These are phyloP conservation scores for Hippophae gyantsensis DNA, from an alignment of 306 rosid species.

Conservation along the genomic window DNA sequence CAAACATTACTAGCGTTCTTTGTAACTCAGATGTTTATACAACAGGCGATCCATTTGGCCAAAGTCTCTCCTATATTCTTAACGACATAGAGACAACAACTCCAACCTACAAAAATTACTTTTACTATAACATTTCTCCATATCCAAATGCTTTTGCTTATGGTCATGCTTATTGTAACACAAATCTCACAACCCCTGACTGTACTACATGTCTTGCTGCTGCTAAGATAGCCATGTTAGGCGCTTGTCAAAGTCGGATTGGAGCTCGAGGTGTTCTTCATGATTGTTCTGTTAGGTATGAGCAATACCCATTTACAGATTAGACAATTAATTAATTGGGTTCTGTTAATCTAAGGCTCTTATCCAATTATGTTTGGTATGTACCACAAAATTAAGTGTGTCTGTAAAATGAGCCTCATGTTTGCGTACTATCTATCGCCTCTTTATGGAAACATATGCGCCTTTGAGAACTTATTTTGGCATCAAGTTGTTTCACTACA, in stretches of 20 bases:
- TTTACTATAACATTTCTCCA: conserved; percentile 49
- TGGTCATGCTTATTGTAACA: conserved; percentile 62
- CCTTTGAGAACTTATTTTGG: neutral
- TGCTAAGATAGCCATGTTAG: conserved; percentile 37
- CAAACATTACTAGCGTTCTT: conserved; percentile 28
- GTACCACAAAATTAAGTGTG: neutral
- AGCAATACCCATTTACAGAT: conserved; percentile 68
- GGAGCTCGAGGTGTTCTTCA: conserved; percentile 53
- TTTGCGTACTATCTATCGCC: neutral
- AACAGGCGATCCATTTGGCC: conserved; percentile 46
- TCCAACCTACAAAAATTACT: conserved; percentile 19
- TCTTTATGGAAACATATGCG: neutral
- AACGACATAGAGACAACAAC: conserved; percentile 30
- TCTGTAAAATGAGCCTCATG: neutral
- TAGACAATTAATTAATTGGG: neutral
- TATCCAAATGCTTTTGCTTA: conserved; percentile 66
- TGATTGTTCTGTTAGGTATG: conserved; percentile 62
- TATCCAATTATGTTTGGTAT: conserved; percentile 1
- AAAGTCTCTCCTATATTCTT: conserved; percentile 40
- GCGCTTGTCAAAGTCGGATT: conserved; percentile 35
- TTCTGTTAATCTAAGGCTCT: neutral
- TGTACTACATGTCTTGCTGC: conserved; percentile 51
- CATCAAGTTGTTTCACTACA: no score
- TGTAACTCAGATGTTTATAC: conserved; percentile 45
- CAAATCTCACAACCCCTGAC: conserved; percentile 39